phyloP scores from a whole-genome alignment of 768 basidiomycete genomes.

The Mrakia gelida region DNA sequence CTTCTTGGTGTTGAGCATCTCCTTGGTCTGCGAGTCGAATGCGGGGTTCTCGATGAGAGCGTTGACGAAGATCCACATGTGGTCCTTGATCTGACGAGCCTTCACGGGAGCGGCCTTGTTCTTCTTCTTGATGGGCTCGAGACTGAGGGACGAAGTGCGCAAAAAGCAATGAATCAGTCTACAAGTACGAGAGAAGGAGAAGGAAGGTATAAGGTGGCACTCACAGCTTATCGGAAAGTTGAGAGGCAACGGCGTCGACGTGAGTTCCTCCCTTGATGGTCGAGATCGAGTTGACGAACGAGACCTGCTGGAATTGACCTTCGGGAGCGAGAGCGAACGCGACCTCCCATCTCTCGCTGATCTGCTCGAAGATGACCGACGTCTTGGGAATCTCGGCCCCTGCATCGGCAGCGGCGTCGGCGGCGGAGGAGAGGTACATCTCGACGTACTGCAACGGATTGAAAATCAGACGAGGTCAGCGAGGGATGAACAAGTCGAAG shows the following conservation, averaged over 20 bases:
- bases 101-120: conserved; percentile 96
- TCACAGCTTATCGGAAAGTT: conserved; percentile 73
- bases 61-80: conserved; percentile 98
- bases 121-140: conserved; percentile 84
- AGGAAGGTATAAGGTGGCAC: neutral
- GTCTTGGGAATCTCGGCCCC: conserved; percentile 66
- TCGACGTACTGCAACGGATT: conserved; percentile 71
- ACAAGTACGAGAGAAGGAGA: neutral
- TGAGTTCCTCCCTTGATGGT: conserved; percentile 96
- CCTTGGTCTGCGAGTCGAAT: conserved; percentile 99
- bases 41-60: conserved; percentile 94
- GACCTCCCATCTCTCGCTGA: conserved; percentile 84
- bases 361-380: conserved; percentile 73
- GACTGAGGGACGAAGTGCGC: conserved; percentile 36
- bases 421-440: conserved; percentile 76
- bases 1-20: conserved; percentile 77
- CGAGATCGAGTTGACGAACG: conserved; percentile 95
- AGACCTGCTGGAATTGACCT: conserved; percentile 85
- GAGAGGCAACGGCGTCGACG: conserved; percentile 76
- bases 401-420: conserved; percentile 58
- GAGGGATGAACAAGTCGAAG: neutral
- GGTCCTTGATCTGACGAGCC: conserved; percentile 86
- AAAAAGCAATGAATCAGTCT: neutral
- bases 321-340: conserved; percentile 85
- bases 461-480: neutral